Base-by-base conservation (phyloP, 2,329 filamentous ascomycete species). In the Stemphylium beticola region DNA sequence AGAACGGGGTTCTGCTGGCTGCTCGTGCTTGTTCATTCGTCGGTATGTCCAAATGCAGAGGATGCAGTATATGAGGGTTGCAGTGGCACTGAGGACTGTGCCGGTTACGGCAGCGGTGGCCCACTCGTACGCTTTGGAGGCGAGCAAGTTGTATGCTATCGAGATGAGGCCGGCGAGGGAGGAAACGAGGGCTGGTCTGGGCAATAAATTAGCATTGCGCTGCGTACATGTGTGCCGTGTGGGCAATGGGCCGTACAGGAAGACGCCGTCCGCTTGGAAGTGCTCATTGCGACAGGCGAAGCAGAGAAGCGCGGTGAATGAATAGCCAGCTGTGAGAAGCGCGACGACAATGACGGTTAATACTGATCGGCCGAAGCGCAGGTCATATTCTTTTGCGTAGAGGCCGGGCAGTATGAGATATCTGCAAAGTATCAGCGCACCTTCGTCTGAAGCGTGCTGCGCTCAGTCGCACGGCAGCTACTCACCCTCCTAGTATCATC, bases 331-430 rank as follows among this genome's bases (percentile, higher is more conserved):
- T 1, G 77, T 75, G 7, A 82, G 71, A 15, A 83, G 69, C 4
- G 78, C 76, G 60, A 80, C 74, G 20, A 80, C 75, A 53, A 81
- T 77, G 44, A 81, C 78, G 3, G 74, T 75, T 6, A 82, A 61
- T 4, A 75, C 74, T 0, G 71, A 69, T 42, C 73, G 68, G 51
- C 71, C 74, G 49, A 80, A 71, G 46, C 73, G 74, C 22, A 81
- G 69, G 32, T 76, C 56, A 9, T 68, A 44, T 14, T 76, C 61
- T 20, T 67, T 70, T 44, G 78, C 76, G 65, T 79, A 82, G 48
- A 81, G 77, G 22, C 76, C 73, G 6, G 80, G 79, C 17, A 82
- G 72, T 49, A 82, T 78, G 31, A 83, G 74, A 64, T 78, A 82
- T 46, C 79, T 81, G 48, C 34, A 53, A 20, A 33, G 46, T 29